Conservation (phyloP, 495 filamentous ascomycete species). For the Aspergillus mulundensis region DNA sequence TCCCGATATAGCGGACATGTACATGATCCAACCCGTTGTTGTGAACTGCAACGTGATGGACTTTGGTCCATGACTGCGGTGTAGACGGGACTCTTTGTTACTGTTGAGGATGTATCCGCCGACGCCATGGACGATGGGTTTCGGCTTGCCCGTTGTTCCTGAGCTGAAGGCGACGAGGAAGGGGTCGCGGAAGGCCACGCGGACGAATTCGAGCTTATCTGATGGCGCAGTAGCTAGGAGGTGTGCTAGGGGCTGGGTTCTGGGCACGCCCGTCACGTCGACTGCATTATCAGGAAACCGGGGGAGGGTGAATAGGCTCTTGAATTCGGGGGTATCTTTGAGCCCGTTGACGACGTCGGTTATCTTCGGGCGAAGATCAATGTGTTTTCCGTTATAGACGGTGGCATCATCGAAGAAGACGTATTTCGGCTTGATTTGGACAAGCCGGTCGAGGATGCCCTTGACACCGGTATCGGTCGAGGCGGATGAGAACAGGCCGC, state of each 20-base stretch:
- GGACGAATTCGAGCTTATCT: conserved; percentile 49
- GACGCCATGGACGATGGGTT: conserved; percentile 69
- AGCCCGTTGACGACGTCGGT: conserved; percentile 59
- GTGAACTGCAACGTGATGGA: conserved; percentile 55
- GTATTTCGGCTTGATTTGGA: conserved; percentile 67
- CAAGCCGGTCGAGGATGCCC: conserved; percentile 67
- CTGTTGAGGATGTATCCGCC: conserved; percentile 57
- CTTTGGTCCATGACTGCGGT: conserved; percentile 47
- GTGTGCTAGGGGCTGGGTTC: conserved; percentile 45
- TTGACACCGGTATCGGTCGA: conserved; percentile 78
- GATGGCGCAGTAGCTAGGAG: conserved; percentile 48
- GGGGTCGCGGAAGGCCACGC: conserved; percentile 62
- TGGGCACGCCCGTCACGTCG: conserved; percentile 55
- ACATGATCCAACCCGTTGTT: conserved; percentile 85
- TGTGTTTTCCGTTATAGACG: conserved; percentile 71
- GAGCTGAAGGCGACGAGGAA: conserved; percentile 69
- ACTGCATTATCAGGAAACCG: conserved; percentile 53
- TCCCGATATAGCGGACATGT: conserved; percentile 51
- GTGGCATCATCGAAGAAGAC: conserved; percentile 76
- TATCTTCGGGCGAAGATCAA: conserved; percentile 72
- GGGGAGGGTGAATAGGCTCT: conserved; percentile 60
- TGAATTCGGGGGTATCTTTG: conserved; percentile 52
- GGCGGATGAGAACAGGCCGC: conserved; percentile 65
- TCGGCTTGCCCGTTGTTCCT: conserved; percentile 70
- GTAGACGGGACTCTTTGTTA: conserved; percentile 59